Percentiles rank a stretch among this genome's conserved stretches.
Evolutionary conservation across 2,329 filamentous ascomycete species (phyloP).

Genomic region (Aspergillus aculeatinus): DNA sequence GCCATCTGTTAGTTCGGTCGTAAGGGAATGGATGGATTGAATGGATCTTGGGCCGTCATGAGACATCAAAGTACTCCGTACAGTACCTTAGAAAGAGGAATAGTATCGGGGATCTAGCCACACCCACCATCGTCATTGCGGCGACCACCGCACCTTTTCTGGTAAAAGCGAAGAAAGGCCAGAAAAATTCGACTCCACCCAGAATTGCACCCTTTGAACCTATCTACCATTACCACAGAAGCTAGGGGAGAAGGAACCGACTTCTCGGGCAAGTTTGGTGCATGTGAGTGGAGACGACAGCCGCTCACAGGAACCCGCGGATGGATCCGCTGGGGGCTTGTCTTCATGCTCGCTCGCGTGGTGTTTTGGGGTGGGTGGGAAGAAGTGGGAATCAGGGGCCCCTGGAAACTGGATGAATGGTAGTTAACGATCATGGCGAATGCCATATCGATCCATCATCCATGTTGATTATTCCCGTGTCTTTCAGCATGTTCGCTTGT

Average conservation of each 20-base stretch:
- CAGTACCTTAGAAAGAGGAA: not conserved
- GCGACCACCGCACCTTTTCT: constrained; percentile 16
- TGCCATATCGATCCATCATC: not conserved
- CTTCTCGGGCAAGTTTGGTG: constrained; percentile 29
- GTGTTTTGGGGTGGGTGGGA: constrained; percentile 9
- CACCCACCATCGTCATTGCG: constrained; percentile 5
- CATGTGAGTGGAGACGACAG: constrained; percentile 29
- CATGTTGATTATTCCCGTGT: not conserved
- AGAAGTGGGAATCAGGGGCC: constrained; percentile 15
- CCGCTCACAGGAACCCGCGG: constrained; percentile 31
- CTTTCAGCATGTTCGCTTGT: not conserved
- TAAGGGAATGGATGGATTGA: not conserved
- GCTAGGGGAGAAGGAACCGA: constrained; percentile 30
- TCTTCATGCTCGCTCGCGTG: constrained; percentile 23
- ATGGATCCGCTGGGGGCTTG: constrained; percentile 25
- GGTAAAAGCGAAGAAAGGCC: constrained; percentile 13
- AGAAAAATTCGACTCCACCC: constrained; percentile 21
- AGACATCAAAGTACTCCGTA: not conserved
- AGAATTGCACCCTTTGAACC: not conserved
- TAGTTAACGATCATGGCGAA: not conserved
- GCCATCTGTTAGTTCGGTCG: not conserved
- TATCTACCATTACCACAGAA: constrained; percentile 16
- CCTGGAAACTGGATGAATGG: constrained; percentile 10
- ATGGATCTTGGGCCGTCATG: not conserved
- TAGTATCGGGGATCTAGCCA: constrained; percentile 6